Percentiles rank a stretch among this genome's conserved stretches.
phyloP scores from a whole-genome alignment of 169 alveolate species.

The Perkinsus chesapeaki region DNA sequence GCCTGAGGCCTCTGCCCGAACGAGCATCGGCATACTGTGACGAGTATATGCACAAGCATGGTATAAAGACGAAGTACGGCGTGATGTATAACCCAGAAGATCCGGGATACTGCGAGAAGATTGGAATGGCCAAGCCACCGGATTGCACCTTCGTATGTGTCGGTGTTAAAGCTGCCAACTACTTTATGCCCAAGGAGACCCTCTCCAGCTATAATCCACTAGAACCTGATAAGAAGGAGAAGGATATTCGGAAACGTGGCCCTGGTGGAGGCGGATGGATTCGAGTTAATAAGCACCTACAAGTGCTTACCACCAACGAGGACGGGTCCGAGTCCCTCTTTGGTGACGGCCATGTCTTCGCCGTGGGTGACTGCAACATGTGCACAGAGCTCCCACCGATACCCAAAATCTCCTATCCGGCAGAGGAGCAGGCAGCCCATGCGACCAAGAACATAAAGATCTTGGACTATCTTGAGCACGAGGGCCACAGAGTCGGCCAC shows the following conservation, averaged over 20 bases:
- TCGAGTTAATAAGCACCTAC: constrained; percentile 27
- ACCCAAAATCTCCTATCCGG: constrained; percentile 37
- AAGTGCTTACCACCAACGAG: constrained; percentile 17
- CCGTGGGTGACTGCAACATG: constrained; percentile 38
- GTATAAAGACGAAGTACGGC: constrained; percentile 22
- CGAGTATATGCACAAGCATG: constrained; percentile 24
- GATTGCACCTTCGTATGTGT: constrained; percentile 36
- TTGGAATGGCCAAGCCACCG: constrained; percentile 25
- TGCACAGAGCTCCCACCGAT: constrained; percentile 17
- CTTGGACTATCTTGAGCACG: constrained; percentile 11
- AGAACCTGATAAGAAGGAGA: constrained; percentile 13
- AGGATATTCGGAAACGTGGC: constrained; percentile 12
- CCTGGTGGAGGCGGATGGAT: constrained; percentile 46
- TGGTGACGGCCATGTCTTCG: constrained; percentile 29
- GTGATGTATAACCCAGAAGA: constrained; percentile 22
- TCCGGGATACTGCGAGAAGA: constrained; percentile 24
- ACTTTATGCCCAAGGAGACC: constrained; percentile 32
- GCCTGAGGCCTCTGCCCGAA: constrained; percentile 30
- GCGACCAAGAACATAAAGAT: constrained; percentile 9
- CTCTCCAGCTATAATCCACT: constrained; percentile 4
- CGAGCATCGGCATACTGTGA: constrained; percentile 25
- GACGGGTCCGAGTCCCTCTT: constrained; percentile 7
- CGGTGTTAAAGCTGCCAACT: constrained; percentile 34
- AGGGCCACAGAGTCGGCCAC: neutral
- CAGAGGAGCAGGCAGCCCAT: constrained; percentile 30